Evolutionary conservation across 352 stramenopile species (phyloP).

Genomic region (Globisporangium heterothallicum): DNA sequence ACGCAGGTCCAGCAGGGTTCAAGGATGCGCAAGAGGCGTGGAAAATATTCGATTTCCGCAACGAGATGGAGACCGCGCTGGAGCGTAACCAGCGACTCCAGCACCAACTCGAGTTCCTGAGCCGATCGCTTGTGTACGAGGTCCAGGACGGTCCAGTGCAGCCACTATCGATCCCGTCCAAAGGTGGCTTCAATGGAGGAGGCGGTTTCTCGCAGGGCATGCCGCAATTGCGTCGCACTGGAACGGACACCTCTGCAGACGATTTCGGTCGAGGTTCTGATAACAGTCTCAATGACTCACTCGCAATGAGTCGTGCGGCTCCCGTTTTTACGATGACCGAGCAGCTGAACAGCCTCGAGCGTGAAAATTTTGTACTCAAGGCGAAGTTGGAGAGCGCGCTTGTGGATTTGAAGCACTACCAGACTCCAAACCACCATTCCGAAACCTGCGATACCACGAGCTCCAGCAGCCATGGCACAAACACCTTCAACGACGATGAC

Average conservation of each 20-base stretch:
- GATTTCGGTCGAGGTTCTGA: conserved; percentile 23
- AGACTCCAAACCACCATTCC: conserved; percentile 17
- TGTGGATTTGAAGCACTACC: conserved; percentile 38
- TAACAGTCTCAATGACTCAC: conserved; percentile 12
- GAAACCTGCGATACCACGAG: conserved; percentile 45
- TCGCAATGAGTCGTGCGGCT: conserved; percentile 21
- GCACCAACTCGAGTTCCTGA: conserved; percentile 58
- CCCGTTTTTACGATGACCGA: conserved; percentile 61
- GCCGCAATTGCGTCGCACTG: conserved; percentile 21
- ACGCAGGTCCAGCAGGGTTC: background rate
- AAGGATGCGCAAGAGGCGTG: conserved; percentile 16
- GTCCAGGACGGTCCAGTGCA: background rate
- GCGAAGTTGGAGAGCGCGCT: conserved; percentile 39
- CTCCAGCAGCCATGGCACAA: conserved; percentile 23
- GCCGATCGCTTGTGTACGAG: conserved; percentile 46
- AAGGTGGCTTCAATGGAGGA: background rate
- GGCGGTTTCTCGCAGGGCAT: conserved; percentile 8
- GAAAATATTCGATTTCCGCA: conserved; percentile 43
- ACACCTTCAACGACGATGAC: conserved; percentile 1
- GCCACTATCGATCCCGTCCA: background rate
- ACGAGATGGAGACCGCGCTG: conserved; percentile 49
- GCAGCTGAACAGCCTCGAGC: conserved; percentile 67
- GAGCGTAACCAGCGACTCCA: conserved; percentile 60
- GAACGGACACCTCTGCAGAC: conserved; percentile 40
- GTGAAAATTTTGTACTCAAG: conserved; percentile 69